Evolutionary conservation across 768 basidiomycete species (phyloP).

Genomic region (Podaxis pistillaris): DNA sequence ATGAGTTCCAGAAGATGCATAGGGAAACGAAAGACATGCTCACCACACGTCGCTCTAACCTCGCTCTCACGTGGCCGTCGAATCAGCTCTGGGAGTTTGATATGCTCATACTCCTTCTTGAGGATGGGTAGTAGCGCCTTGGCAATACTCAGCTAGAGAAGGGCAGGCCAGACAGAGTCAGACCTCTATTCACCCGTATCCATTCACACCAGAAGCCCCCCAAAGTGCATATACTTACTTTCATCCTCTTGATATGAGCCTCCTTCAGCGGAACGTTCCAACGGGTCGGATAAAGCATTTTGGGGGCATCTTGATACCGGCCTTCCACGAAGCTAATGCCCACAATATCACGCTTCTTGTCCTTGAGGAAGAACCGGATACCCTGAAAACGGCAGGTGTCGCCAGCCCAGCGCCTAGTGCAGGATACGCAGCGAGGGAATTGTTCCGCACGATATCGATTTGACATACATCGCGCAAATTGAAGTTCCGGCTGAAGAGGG

Average conservation of each 20-base stretch:
- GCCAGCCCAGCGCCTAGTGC: constrained; percentile 84
- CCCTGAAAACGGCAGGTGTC: constrained; percentile 86
- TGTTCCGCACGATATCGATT: constrained; percentile 69
- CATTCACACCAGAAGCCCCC: not conserved
- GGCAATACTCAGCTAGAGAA: constrained; percentile 61
- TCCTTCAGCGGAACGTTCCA: constrained; percentile 64
- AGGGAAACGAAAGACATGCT: constrained; percentile 24
- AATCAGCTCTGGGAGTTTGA: constrained; percentile 56
- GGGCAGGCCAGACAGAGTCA: not conserved
- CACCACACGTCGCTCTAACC: constrained; percentile 84
- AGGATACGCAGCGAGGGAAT: constrained; percentile 81
- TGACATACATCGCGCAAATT: constrained; percentile 83
- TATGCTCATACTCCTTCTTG: constrained; percentile 60
- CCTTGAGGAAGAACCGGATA: constrained; percentile 76
- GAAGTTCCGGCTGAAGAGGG: constrained; percentile 59
- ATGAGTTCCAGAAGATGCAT: not conserved
- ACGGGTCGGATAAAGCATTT: constrained; percentile 59
- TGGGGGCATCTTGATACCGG: constrained; percentile 53
- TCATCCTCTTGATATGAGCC: constrained; percentile 54
- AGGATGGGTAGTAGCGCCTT: constrained; percentile 66
- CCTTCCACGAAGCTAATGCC: constrained; percentile 72
- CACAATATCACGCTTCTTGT: constrained; percentile 53
- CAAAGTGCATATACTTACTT: constrained; percentile 40
- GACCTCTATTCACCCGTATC: constrained; percentile 5
- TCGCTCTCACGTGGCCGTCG: constrained; percentile 76